Conservation (phyloP, 2,329 filamentous ascomycete species). For the Aspergillus caelatus region DNA sequence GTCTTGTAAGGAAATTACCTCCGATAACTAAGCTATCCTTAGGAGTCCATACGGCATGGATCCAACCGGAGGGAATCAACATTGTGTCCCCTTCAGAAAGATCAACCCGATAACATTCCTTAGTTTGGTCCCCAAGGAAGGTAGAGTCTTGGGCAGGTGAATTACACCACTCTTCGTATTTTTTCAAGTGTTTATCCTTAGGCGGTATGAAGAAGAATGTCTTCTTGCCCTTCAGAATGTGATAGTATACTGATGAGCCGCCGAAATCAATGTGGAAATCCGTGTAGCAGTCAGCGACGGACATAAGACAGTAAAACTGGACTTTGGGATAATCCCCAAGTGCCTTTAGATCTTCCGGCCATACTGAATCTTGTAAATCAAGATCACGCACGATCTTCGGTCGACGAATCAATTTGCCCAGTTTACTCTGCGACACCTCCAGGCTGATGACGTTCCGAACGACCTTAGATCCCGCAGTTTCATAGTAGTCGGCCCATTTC, state of each 20-base stretch:
- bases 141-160: conserved; percentile 68
- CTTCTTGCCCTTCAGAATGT: conserved; percentile 69
- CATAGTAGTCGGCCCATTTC: conserved; percentile 70
- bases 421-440: conserved; percentile 65
- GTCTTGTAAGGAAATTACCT: conserved; percentile 68
- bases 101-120: conserved; percentile 69
- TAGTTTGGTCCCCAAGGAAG: conserved; percentile 65
- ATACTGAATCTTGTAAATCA: conserved; percentile 55
- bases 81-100: conserved; percentile 69
- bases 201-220: conserved; percentile 73
- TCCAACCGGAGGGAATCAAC: conserved; percentile 72
- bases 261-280: conserved; percentile 75
- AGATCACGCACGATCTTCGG: conserved; percentile 68
- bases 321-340: conserved; percentile 64
- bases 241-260: conserved; percentile 71
- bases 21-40: conserved; percentile 70
- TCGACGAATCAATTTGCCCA: conserved; percentile 64
- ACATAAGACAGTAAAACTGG: conserved; percentile 72
- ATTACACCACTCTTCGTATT: conserved; percentile 72
- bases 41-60: conserved; percentile 72
- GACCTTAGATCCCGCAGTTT: conserved; percentile 60
- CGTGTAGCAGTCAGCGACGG: conserved; percentile 70
- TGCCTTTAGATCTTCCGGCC: conserved; percentile 54
- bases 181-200: conserved; percentile 68
- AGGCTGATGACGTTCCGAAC: conserved; percentile 72